Evolutionary conservation across 2,329 filamentous ascomycete species (phyloP).

Genomic region (Metarhizium brunneum): DNA sequence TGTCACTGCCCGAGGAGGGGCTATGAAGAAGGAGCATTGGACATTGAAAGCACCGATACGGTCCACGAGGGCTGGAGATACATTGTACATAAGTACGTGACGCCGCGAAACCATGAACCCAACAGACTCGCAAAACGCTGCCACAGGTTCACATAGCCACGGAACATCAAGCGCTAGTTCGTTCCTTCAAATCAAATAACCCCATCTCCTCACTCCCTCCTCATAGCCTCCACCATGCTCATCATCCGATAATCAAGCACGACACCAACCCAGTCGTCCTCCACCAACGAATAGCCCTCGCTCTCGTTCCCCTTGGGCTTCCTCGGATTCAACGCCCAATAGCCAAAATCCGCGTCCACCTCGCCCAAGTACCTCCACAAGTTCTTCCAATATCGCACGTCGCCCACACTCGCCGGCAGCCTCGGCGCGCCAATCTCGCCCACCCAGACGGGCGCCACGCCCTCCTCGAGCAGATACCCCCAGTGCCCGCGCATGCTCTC

Average conservation of each 20-base stretch:
- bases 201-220: background rate
- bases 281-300: constrained; percentile 53
- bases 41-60: no score
- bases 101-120: no score
- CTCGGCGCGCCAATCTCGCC: constrained; percentile 56
- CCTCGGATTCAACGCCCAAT: constrained; percentile 60
- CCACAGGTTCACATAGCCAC: no score
- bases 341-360: constrained; percentile 56
- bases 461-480: constrained; percentile 47
- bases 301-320: constrained; percentile 48
- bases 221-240: constrained; percentile 49
- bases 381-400: constrained; percentile 57
- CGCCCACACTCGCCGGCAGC: constrained; percentile 38
- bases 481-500: constrained; percentile 55
- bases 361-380: constrained; percentile 48
- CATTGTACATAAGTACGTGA: no score
- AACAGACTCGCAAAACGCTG: no score
- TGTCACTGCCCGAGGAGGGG: no score
- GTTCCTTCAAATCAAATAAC: no score
- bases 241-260: constrained; percentile 54
- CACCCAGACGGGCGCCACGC: constrained; percentile 52
- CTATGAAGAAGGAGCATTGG: no score
- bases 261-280: constrained; percentile 56
- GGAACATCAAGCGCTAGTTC: no score
- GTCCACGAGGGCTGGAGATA: no score